Base-by-base conservation (phyloP, 2,329 filamentous ascomycete genomes). In the Sporothrix variecibatus region DNA sequence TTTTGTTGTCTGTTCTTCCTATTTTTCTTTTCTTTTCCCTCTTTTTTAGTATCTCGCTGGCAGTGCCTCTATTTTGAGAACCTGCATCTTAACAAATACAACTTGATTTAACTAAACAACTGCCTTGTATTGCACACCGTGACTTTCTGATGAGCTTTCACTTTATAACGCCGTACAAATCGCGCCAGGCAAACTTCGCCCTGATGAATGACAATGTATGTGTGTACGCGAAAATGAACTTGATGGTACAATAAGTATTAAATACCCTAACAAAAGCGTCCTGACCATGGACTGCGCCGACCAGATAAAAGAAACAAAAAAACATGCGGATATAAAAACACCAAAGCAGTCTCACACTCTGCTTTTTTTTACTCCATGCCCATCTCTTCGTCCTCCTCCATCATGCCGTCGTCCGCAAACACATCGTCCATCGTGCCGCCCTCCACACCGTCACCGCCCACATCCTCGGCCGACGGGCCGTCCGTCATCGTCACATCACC, bases 371-470 rank as follows among this genome's bases (percentile, higher is more conserved):
- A 78, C 76, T 81, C 79, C 77, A 81, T 80, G 65, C 79, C 79
- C 80, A 82, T 82, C 71, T 82, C 81, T 73, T 82, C 81, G 73
- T 82, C 81, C 68, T 81, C 79, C 72, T 81, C 79, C 72, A 79
- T 79, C 78, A 76, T 62, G n/a, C 51, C 76, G 64, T 82, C 80
- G 73, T 82, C 80, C 31, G 79, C 82, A 78, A 82, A 83, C 2
- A 82, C 77, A 67, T 87, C 87, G 31, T 85, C 87, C 84, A 89
- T 87, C 5, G 81, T 82, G 12, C 81, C 81, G 70, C 90, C 89
- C 79, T 89, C 85, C 76, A 88, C 87, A 68, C 84, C 85, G 77
- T 88, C 86, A 58, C 85, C 85, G 2, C 84, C 87, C 74, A 89
- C 83, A 77, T 90, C 88, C 71, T 88, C 87, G 68, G 87, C 83